Conservation (phyloP, 2,329 filamentous ascomycete genomes). For the Magnaporthales sp. region DNA sequence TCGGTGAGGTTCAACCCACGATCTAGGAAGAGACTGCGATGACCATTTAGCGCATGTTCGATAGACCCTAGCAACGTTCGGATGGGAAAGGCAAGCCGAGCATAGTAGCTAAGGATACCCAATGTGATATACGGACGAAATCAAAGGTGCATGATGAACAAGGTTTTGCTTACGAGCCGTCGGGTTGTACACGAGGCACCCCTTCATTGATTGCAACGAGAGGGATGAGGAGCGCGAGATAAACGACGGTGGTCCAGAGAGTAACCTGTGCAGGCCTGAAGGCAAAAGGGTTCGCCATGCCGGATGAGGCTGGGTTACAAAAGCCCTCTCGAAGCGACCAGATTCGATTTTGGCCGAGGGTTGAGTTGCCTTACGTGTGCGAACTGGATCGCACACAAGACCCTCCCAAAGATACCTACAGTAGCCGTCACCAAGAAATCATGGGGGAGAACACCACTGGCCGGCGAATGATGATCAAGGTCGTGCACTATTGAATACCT, state of each 20-base stretch:
- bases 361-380: not conserved
- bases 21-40: slow-evolving; percentile 24
- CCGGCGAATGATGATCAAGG: not conserved
- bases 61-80: not conserved
- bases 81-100: not conserved
- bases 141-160: not conserved
- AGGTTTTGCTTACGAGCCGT: slow-evolving; percentile 22
- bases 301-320: not conserved
- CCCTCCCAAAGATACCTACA: not conserved
- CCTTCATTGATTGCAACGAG: slow-evolving; percentile 67
- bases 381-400: not conserved
- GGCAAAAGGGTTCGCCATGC: slow-evolving; percentile 47
- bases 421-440: not conserved
- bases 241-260: slow-evolving; percentile 66
- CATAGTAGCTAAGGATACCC: not conserved
- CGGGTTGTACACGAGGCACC: slow-evolving; percentile 57
- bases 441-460: not conserved
- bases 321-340: not conserved
- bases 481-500: not conserved
- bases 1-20: slow-evolving; percentile 71
- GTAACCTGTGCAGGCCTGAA: slow-evolving; percentile 79
- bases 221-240: slow-evolving; percentile 67
- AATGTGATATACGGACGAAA: not conserved
- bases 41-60: not conserved
- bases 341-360: not conserved